Evolutionary conservation across 768 basidiomycete genomes (phyloP).

Genomic region (Saitozyma podzolica): DNA sequence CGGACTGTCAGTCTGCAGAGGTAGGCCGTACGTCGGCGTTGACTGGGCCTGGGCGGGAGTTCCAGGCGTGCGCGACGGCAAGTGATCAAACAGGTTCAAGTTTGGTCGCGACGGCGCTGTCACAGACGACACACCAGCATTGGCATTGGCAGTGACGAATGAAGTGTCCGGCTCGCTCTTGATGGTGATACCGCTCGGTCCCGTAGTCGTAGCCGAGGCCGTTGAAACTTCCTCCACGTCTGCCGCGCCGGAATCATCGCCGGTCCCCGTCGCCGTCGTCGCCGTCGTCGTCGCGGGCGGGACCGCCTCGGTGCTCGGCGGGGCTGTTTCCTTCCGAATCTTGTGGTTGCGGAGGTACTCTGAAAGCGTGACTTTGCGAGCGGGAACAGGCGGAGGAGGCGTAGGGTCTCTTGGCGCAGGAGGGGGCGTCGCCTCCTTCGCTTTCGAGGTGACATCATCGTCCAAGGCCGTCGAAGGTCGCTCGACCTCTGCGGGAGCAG

Average conservation of each 20-base stretch:
- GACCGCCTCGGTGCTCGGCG: not conserved
- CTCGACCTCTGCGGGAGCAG: too few species aligned
- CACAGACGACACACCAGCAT: not conserved
- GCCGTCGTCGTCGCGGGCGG: not conserved
- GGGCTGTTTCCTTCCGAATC: conserved; percentile 29
- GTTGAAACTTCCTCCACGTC: not conserved
- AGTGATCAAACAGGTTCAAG: not conserved
- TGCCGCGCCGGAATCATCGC: conserved; percentile 1
- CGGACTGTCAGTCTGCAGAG: too few species aligned
- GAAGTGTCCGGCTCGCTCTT: not conserved
- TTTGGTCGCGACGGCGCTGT: not conserved
- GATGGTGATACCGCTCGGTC: not conserved
- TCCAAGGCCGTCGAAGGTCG: too few species aligned
- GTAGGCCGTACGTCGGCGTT: too few species aligned
- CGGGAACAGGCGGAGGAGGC: conserved; percentile 25
- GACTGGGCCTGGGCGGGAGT: too few species aligned
- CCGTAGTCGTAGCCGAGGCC: not conserved
- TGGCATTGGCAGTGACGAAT: not conserved
- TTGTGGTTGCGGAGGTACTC: conserved; percentile 40
- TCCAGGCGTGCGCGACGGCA: not conserved
- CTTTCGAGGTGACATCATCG: too few species aligned
- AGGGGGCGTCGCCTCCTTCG: not conserved
- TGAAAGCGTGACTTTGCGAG: conserved; percentile 35
- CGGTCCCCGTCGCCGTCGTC: not conserved
- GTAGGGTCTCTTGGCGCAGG: conserved; percentile 6